Conservation (phyloP, 2,329 filamentous ascomycete species). For the Fusarium sp. region DNA sequence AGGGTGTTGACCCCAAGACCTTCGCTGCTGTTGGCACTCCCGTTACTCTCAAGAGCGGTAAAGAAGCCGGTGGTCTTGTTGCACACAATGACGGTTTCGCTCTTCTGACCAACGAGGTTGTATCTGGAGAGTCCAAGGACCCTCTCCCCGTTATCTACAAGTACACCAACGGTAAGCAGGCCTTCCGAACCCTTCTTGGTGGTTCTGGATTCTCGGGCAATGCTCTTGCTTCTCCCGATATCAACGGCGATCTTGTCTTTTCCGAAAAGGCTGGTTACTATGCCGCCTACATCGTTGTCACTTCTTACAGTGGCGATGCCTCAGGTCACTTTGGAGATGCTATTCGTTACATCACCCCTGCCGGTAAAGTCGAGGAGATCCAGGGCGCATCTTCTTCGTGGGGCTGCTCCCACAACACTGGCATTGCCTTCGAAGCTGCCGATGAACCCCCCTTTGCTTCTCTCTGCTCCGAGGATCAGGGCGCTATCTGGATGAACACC, state of each 20-base stretch:
- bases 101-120: constrained; percentile 69
- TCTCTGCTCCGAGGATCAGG: constrained; percentile 73
- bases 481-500: constrained; percentile 74
- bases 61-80: constrained; percentile 72
- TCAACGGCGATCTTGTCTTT: constrained; percentile 74
- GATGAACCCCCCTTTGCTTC: constrained; percentile 70
- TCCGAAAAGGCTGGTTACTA: constrained; percentile 68
- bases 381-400: constrained; percentile 67
- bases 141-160: constrained; percentile 71
- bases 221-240: constrained; percentile 67
- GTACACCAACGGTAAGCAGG: constrained; percentile 66
- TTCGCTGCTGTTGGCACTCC: constrained; percentile 66
- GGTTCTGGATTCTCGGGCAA: constrained; percentile 66
- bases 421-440: constrained; percentile 72
- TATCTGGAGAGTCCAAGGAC: constrained; percentile 63
- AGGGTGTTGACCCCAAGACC: constrained; percentile 66
- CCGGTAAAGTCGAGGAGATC: constrained; percentile 65
- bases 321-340: constrained; percentile 70
- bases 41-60: constrained; percentile 65
- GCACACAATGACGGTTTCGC: constrained; percentile 75
- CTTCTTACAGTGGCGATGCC: constrained; percentile 66
- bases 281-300: constrained; percentile 73
- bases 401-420: constrained; percentile 75
- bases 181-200: constrained; percentile 71
- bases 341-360: constrained; percentile 61